Evolutionary conservation across 1,284 basidiomycete genomes (phyloP), one percentile per base, ranked within the genome.

Genomic region (Boletus semigastroideus): DNA sequence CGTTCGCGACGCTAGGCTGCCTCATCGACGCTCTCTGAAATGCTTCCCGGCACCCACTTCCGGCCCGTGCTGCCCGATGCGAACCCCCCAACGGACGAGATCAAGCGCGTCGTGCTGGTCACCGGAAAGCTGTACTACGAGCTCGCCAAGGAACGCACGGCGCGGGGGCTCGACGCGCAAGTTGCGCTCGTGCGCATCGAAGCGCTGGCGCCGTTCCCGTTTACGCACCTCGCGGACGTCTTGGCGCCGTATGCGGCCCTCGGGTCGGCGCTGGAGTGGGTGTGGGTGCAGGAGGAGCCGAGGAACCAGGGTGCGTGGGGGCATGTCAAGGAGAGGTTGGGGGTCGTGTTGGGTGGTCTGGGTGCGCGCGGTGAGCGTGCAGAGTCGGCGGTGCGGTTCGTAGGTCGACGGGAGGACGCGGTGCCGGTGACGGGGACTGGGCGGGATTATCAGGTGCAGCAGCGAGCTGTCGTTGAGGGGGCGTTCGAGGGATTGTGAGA

Each of bases 71-170:
- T 95, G 16, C 72, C 74, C 8, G 87, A 91, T 57, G 17, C n/a
- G 1, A 17, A 41, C 20, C 25, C 39, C 1, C 33, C 48, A 14
- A 62, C 66, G 2, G 67, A 77, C 43, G 65, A 71, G n/a, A 76
- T 77, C 19, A 71, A 80, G 53, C 81, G 86, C 2, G 74, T 91
- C 5, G 72, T 86, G 14, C 63, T 86, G 31, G 68, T 91, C 52
- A 80, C 83, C 0, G 93, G 93, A 22, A 95, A 95, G 73, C 71
- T 94, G 11, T 94, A 91, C 72, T 94, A 94, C 68, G 90, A 94
- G 36, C 81, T 95, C 14, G 70, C 79, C 48, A 90, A 90, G 55
- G 82, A 86, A 52, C 79, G 91, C 4, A 66, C 78, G 39, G 69
- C 75, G 13, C 78, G 77, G 0, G 72, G 71, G 2, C 64, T 83